Conservation (phyloP, 2,329 filamentous ascomycete species). For the Alternaria angustiovoidea region DNA sequence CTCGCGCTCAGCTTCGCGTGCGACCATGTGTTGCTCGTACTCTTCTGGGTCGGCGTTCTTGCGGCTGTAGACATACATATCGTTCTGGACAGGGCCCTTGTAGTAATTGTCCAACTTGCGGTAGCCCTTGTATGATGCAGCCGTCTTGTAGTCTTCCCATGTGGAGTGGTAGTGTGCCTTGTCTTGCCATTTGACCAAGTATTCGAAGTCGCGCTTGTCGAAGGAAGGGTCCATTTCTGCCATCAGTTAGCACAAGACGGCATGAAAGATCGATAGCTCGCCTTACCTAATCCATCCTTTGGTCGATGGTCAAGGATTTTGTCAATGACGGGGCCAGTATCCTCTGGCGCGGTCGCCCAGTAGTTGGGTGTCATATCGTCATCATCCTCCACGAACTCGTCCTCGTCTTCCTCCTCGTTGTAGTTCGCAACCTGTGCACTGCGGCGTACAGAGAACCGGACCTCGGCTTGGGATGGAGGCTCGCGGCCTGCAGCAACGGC, state of each 20-base stretch:
- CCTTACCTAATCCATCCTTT: constrained; percentile 66
- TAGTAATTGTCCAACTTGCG: constrained; percentile 96
- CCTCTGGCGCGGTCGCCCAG: constrained; percentile 74
- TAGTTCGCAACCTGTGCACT: constrained; percentile 77
- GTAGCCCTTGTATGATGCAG: constrained; percentile 81
- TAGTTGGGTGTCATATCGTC: constrained; percentile 73
- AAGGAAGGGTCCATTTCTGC: constrained; percentile 46
- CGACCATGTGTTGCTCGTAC: constrained; percentile 92
- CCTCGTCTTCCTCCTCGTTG: constrained; percentile 69
- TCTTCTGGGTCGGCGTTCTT: constrained; percentile 77
- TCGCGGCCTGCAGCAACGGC: constrained; percentile 68
- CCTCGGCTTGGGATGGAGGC: constrained; percentile 74
- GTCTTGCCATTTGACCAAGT: constrained; percentile 91
- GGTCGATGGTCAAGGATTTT: constrained; percentile 86
- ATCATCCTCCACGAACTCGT: constrained; percentile 65
- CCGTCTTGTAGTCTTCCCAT: constrained; percentile 82
- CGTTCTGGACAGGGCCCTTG: constrained; percentile 79
- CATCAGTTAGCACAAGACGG: constrained; percentile 26
- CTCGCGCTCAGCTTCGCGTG: constrained; percentile 89
- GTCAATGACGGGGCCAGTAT: constrained; percentile 86
- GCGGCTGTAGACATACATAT: constrained; percentile 69
- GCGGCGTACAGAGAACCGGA: constrained; percentile 89
- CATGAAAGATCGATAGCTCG: not conserved
- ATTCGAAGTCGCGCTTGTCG: constrained; percentile 83
- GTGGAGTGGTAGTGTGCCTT: constrained; percentile 95